Evolutionary conservation across 2,329 filamentous ascomycete genomes (phyloP).

Genomic region (Hortaea werneckii): DNA sequence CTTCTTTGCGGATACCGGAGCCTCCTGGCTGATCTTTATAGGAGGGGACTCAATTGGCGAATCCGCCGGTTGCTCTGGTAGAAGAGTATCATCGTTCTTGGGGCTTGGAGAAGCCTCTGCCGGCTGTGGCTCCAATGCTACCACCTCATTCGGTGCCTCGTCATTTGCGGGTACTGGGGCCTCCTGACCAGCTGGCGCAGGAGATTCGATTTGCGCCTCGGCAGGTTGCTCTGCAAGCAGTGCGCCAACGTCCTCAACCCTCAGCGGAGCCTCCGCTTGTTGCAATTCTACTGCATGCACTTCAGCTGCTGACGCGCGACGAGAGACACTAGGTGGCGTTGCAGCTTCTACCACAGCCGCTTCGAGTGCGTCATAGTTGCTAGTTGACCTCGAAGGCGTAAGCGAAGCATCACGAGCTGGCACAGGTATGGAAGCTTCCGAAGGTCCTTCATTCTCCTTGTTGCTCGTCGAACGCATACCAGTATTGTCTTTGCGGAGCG

Average conservation of each 20-base stretch:
- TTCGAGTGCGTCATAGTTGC: conserved; percentile 17
- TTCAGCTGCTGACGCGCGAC: conserved; percentile 2
- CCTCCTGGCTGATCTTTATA: too few species aligned
- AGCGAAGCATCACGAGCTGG: background rate
- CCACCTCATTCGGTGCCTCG: too few species aligned
- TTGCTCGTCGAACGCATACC: conserved; percentile 22
- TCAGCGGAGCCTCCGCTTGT: too few species aligned
- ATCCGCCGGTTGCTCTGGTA: background rate
- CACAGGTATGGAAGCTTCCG: conserved; percentile 1
- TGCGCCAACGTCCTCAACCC: too few species aligned
- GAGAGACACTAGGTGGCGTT: conserved; percentile 1
- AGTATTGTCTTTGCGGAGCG: conserved; percentile 15
- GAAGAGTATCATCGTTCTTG: too few species aligned
- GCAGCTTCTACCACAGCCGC: conserved; percentile 13
- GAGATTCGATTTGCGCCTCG: too few species aligned
- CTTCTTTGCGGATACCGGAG: too few species aligned
- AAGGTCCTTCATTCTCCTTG: conserved; percentile 23
- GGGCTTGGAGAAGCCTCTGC: too few species aligned
- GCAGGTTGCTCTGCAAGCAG: too few species aligned
- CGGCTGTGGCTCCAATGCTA: too few species aligned
- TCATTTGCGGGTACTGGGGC: too few species aligned
- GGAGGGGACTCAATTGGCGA: background rate
- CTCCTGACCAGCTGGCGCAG: too few species aligned
- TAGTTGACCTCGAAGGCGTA: background rate
- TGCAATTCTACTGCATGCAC: background rate